Percentiles rank a stretch among this genome's conserved stretches.
phyloP scores from a whole-genome alignment of 495 filamentous ascomycete genomes.

The Aspergillus nidulans region DNA sequence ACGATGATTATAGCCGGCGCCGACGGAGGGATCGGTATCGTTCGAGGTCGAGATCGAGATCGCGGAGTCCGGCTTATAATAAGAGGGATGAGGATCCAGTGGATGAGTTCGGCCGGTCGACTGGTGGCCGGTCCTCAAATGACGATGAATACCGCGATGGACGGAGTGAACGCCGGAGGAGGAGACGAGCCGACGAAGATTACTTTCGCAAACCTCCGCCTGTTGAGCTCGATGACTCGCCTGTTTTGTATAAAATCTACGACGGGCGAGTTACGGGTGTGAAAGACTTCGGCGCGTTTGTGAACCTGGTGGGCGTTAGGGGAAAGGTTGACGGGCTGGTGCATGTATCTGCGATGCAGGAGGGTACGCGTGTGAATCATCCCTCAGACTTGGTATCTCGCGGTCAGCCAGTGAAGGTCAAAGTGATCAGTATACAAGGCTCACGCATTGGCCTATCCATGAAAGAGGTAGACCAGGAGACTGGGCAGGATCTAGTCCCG shows the following conservation, averaged over 20 bases:
- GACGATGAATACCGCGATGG: constrained; percentile 42
- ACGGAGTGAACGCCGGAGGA: constrained; percentile 35
- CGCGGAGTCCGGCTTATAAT: constrained; percentile 39
- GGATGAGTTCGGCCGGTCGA: constrained; percentile 61
- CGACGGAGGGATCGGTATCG: constrained; percentile 49
- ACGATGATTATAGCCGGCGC: constrained; percentile 52
- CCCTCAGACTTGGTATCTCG: constrained; percentile 80
- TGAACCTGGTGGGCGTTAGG: constrained; percentile 80
- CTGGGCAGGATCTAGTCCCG: constrained; percentile 78
- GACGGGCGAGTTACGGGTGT: constrained; percentile 84
- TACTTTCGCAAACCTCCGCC: constrained; percentile 67
- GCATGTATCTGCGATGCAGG: constrained; percentile 91
- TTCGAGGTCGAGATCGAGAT: constrained; percentile 55
- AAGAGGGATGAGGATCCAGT: constrained; percentile 50
- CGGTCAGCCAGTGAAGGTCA: constrained; percentile 86
- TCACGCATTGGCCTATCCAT: constrained; percentile 81
- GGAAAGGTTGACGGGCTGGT: constrained; percentile 92
- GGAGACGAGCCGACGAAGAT: constrained; percentile 50
- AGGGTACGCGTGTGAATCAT: constrained; percentile 83
- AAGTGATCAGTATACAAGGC: constrained; percentile 82
- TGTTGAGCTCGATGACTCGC: constrained; percentile 74
- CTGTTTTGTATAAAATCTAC: constrained; percentile 83
- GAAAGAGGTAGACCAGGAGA: constrained; percentile 94
- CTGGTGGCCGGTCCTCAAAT: constrained; percentile 31
- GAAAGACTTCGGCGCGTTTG: constrained; percentile 94